Conservation (phyloP, 495 filamentous ascomycete species). For the Aspergillus bertholletiae region DNA sequence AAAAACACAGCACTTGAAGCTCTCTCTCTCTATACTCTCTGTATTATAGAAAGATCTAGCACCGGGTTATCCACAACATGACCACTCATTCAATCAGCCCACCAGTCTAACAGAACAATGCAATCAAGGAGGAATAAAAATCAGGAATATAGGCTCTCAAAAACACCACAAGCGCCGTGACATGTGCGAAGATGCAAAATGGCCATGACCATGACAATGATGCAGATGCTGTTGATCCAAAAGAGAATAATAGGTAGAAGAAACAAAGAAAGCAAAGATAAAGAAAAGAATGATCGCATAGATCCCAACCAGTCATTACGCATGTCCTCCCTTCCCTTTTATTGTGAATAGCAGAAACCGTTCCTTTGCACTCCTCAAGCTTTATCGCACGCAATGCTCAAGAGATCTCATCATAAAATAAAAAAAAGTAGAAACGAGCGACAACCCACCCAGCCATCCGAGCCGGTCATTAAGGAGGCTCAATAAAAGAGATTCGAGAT, state of each 20-base stretch:
- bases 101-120: neutral
- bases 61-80: neutral
- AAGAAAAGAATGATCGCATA: constrained; percentile 11
- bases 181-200: constrained; percentile 22
- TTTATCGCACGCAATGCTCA: constrained; percentile 8
- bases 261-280: constrained; percentile 12
- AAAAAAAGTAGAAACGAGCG: constrained; percentile 5
- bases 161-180: constrained; percentile 23
- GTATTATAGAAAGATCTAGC: constrained; percentile 6
- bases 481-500: neutral
- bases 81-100: neutral
- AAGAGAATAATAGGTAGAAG: no score
- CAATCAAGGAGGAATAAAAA: neutral
- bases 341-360: constrained; percentile 1
- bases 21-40: no score
- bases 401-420: constrained; percentile 2
- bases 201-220: constrained; percentile 2
- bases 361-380: constrained; percentile 10
- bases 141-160: neutral
- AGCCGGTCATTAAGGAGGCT: neutral
- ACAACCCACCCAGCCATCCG: neutral
- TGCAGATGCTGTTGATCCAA: constrained; percentile 13
- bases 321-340: constrained; percentile 9
- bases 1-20: constrained; percentile 10
- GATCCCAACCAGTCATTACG: constrained; percentile 21